phyloP scores from a whole-genome alignment of 2,329 filamentous ascomycete genomes.

The Didymella glomerata region DNA sequence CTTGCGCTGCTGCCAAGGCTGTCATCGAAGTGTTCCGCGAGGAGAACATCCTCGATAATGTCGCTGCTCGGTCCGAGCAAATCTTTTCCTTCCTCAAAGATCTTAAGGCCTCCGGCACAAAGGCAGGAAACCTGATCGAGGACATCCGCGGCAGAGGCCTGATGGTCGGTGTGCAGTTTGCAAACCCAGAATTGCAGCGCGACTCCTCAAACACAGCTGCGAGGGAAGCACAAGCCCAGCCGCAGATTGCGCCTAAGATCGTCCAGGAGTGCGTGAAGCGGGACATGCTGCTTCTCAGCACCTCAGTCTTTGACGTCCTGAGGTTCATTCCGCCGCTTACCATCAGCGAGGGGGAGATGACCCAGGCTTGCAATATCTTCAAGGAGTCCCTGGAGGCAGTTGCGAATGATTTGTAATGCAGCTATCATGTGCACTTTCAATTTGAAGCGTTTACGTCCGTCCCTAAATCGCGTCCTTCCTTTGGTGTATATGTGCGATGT shows the following conservation, averaged over 20 bases:
- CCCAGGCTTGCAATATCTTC: conserved; percentile 36
- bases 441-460: conserved; percentile 10
- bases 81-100: conserved; percentile 38
- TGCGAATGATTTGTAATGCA: conserved; percentile 33
- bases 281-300: conserved; percentile 42
- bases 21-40: conserved; percentile 39
- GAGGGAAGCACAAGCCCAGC: conserved; percentile 23
- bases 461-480: background rate
- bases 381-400: conserved; percentile 40
- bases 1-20: conserved; percentile 40
- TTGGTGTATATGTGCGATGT: background rate
- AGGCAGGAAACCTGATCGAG: conserved; percentile 41
- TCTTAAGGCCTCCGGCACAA: conserved; percentile 34
- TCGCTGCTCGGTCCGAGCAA: conserved; percentile 39
- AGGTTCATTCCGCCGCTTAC: conserved; percentile 42
- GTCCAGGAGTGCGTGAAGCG: conserved; percentile 42
- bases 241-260: conserved; percentile 40
- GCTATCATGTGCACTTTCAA: background rate
- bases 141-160: conserved; percentile 39
- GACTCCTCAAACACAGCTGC: conserved; percentile 35
- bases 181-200: conserved; percentile 28
- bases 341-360: conserved; percentile 40
- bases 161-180: conserved; percentile 43
- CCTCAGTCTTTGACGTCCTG: conserved; percentile 42
- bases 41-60: conserved; percentile 40